phyloP scores from a whole-genome alignment of 2,329 filamentous ascomycete species.

The Cercospora sp. region DNA sequence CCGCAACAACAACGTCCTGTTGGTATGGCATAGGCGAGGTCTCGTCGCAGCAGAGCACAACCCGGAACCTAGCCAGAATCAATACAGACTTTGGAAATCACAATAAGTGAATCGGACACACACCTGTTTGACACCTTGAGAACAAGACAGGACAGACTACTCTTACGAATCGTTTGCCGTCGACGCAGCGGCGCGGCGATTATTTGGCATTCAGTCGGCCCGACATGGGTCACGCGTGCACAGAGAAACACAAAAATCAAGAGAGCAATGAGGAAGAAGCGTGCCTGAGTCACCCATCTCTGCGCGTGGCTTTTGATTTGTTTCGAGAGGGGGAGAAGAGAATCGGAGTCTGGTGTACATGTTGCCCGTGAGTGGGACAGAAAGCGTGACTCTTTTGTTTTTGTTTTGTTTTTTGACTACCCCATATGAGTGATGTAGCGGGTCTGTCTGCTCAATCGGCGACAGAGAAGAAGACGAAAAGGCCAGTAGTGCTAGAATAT shows the following conservation, averaged over 20 bases:
- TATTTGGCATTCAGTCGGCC: neutral
- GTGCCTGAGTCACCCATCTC: neutral
- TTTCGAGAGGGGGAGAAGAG: neutral
- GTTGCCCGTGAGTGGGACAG: neutral
- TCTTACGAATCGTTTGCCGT: neutral
- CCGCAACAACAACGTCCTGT: conserved; percentile 4
- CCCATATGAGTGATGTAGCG: neutral
- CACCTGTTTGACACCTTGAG: neutral
- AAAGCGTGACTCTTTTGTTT: neutral
- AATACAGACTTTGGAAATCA: neutral
- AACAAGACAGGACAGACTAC: neutral
- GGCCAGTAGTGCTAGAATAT: neutral
- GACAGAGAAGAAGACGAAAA: neutral
- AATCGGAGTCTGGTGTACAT: conserved; percentile 6
- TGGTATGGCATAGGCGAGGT: conserved; percentile 9
- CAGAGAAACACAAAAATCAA: neutral
- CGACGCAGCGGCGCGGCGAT: neutral
- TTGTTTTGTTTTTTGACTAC: neutral
- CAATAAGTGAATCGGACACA: neutral
- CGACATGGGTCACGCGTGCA: neutral
- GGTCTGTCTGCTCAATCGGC: neutral
- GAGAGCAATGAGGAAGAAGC: neutral
- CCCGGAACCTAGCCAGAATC: neutral
- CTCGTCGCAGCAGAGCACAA: neutral
- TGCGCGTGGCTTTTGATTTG: neutral